Base-by-base conservation (phyloP, 345 rosid species). In the Eucalyptus curtisii region DNA sequence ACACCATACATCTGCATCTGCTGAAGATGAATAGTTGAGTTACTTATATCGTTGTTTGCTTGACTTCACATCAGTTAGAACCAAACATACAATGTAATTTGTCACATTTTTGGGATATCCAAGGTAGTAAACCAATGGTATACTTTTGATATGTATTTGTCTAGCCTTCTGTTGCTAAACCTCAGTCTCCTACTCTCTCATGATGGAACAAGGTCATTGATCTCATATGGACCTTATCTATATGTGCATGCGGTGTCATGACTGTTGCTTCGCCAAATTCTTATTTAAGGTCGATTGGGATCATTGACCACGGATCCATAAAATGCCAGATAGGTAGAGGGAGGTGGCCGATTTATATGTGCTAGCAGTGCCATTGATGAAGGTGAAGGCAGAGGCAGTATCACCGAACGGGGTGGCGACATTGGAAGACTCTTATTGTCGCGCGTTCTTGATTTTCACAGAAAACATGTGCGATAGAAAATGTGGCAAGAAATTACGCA, bases 1-100 rank as follows among this genome's bases (percentile, higher is more conserved):
- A 3, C 99, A 95, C 89, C 98, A 96, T 87, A 79, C 95, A 10
- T 92, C 97, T n/a, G 95, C 92, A n/a, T 86, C 93, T 11, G 89
- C 91, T 1, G 96, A 96, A 53, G 61, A 48, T 53, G 61, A 86
- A 50, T 76, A 76, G 84, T 20, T 76, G 47, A 76, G 84, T 40
- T 40, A 11, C 16, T 6, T 25, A 76, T 76, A 6, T 76, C 5
- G 44, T 10, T 20, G 47, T 20, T 37, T 20, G 42, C 27, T 76
- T 40, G 44, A 20, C 76, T 64, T n/a, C 4, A 85, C 53, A 59
- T 33, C 59, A 86, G 87, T 86, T 22, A 7, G 31, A 37, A 31
- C 55, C 87, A 33, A 59, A 86, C n/a, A 53, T 33, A 86, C 87
- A 76, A 37, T 76, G 84, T 76, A 22, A 76, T 42, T 76, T 76